These are phyloP conservation scores for Amaranthus hypochondriacus DNA, from an alignment of 148 eudicot species.

Conservation along the genomic window DNA sequence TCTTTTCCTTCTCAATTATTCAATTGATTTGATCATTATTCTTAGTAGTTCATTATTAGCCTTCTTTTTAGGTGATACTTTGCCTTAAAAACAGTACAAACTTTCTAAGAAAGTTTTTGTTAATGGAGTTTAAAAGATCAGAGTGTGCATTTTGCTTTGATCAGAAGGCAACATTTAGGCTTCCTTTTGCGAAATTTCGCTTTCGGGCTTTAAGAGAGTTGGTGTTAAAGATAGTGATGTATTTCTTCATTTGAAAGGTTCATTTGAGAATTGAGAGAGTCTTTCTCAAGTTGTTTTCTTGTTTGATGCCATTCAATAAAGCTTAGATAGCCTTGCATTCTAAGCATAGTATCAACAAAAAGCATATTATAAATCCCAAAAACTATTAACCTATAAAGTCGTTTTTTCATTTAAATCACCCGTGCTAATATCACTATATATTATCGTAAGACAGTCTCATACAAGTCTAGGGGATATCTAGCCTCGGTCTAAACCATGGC, in stretches of 20 bases:
- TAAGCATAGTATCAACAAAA: slow-evolving; percentile 22
- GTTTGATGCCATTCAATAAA: slow-evolving; percentile 6
- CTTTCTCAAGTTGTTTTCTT: background rate
- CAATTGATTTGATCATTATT: slow-evolving; percentile 14
- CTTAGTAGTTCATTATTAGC: background rate
- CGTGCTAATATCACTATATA: background rate
- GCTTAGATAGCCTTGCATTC: slow-evolving; percentile 10
- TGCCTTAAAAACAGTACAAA: slow-evolving; percentile 4
- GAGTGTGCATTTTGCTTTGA: slow-evolving; percentile 24
- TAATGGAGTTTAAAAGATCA: slow-evolving; percentile 13
- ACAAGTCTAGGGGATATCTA: background rate
- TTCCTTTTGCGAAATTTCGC: background rate
- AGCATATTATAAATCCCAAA: background rate
- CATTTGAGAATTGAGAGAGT: background rate
- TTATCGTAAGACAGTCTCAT: background rate
- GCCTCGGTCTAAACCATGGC: background rate
- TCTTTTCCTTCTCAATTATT: slow-evolving; percentile 14
- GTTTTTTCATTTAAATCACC: background rate
- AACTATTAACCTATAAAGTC: background rate
- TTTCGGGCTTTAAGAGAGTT: slow-evolving; percentile 12
- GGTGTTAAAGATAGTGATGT: slow-evolving; percentile 18
- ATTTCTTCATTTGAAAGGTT: slow-evolving; percentile 26
- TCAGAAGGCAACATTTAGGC: slow-evolving; percentile 18
- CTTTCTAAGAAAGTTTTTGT: slow-evolving; percentile 18
- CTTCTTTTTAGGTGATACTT: background rate